Percentiles rank a stretch among this genome's conserved stretches.
Conservation (phyloP, 495 filamentous ascomycete genomes). For the Aspergillus bertholletiae region DNA sequence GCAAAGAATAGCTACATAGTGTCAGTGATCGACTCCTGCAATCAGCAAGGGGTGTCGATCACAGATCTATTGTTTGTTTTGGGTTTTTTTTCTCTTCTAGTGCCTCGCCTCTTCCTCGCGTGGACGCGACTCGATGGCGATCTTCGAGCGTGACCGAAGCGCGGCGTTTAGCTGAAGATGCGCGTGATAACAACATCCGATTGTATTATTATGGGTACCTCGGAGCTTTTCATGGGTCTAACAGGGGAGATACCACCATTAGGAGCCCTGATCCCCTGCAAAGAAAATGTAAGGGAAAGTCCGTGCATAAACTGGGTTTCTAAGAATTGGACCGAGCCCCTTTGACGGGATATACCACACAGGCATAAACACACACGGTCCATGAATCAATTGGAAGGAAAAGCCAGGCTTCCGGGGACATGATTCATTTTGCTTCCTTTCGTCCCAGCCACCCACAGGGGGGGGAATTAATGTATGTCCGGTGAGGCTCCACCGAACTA, state of each 20-base stretch:
- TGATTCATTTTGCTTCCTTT: background rate
- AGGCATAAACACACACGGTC: no score
- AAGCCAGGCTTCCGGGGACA: no score
- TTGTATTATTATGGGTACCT: background rate
- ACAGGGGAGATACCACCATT: background rate
- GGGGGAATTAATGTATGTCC: no score
- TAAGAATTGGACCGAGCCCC: no score
- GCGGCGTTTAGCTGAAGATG: background rate
- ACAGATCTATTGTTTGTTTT: no score
- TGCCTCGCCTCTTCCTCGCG: no score
- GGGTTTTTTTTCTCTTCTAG: no score
- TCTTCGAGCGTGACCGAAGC: background rate
- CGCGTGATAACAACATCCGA: background rate
- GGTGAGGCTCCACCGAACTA: no score
- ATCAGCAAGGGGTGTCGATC: constrained; percentile 9
- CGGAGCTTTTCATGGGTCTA: background rate
- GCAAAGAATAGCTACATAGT: background rate
- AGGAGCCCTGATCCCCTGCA: background rate
- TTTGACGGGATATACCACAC: no score
- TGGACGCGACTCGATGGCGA: background rate
- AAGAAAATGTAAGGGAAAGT: background rate
- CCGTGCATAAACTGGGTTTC: background rate
- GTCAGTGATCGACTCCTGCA: background rate
- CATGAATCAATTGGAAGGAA: no score
- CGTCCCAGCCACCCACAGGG: background rate